Evolutionary conservation across 2,329 filamentous ascomycete genomes (phyloP).

Genomic region (Colletotrichum eremochloae): DNA sequence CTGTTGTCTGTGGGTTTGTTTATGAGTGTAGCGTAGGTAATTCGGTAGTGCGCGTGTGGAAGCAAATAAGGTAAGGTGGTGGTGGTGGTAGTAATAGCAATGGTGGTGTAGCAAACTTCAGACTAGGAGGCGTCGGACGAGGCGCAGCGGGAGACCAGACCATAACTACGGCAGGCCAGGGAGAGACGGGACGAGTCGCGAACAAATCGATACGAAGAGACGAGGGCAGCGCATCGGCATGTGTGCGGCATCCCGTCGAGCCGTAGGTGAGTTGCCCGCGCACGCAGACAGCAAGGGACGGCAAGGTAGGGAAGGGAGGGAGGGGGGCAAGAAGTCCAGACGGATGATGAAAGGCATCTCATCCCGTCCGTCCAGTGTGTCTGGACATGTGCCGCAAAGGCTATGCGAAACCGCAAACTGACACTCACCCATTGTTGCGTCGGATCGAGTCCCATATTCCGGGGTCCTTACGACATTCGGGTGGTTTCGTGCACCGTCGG

Average conservation of each 20-base stretch:
- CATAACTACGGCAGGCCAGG: slow-evolving; percentile 30
- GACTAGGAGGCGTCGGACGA: slow-evolving; percentile 15
- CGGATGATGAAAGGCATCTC: neutral
- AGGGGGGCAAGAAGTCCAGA: slow-evolving; percentile 1
- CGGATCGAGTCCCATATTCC: slow-evolving; percentile 52
- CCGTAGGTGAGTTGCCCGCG: slow-evolving; percentile 4
- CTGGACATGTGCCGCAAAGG: slow-evolving; percentile 6
- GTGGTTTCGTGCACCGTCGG: slow-evolving; percentile 28
- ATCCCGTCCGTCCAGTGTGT: neutral
- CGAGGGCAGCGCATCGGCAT: slow-evolving; percentile 8
- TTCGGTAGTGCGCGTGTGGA: slow-evolving; percentile 25
- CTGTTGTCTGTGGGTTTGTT: slow-evolving; percentile 26
- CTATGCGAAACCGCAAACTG: slow-evolving; percentile 17
- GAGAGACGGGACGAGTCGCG: slow-evolving; percentile 30
- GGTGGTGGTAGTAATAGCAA: slow-evolving; percentile 16
- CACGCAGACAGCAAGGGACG: slow-evolving; percentile 5
- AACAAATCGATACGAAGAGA: slow-evolving; percentile 15
- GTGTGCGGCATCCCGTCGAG: slow-evolving; percentile 8
- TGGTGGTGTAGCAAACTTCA: slow-evolving; percentile 9
- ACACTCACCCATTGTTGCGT: slow-evolving; percentile 54
- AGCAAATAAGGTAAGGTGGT: slow-evolving; percentile 20
- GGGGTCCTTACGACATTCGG: slow-evolving; percentile 45
- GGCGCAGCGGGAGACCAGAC: slow-evolving; percentile 25
- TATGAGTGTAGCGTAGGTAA: neutral
- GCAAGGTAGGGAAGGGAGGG: slow-evolving; percentile 1